Evolutionary conservation across 2,329 filamentous ascomycete species (phyloP), one percentile per base, ranked within the genome.

Genomic region (Arthrobotrys megalospora): DNA sequence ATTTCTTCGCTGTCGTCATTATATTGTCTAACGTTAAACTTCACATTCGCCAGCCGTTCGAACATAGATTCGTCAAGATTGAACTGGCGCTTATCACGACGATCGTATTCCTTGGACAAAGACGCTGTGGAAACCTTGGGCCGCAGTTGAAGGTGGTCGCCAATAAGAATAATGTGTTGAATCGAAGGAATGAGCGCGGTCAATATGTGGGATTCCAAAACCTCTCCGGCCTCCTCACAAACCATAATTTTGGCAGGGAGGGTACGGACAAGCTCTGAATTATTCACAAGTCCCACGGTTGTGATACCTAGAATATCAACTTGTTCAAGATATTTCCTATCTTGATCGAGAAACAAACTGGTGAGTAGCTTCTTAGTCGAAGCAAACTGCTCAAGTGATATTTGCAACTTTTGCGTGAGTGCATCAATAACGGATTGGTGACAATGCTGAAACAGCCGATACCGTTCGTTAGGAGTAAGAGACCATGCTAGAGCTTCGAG

Each of bases 181-280:
- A 91, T 82, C 0, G 86, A 86, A 0, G 90, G 89, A 0, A 91
- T 84, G 3, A 92, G 82, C 0, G 90, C 86, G 0, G 89, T 88
- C 0, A 92, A 82, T 1, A 88, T 84, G 75, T 92, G 90, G 0
- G 88, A 85, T 82, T 93, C 91, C 36, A 92, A 84, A 0, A 92
- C 88, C 79, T 93, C 90, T 0, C 88, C 91, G 1, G 91, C 91
- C 81, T 93, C 91, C 82, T 93, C 91, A 38, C 89, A 91, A 0
- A 92, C 82, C 14, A 92, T 82, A 0, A 91, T 87, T 76, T 91
- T 90, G 36, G 85, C 84, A 6, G 83, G 81, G 1, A 91, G 76
- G 6, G 85, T 85, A 6, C 86, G 85, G 0, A 92, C 83, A 0
- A 88, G 80, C 0, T 85, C 82, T 0, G 89, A 82, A 14, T 88